Percentiles rank a stretch among this genome's conserved stretches.
Evolutionary conservation across 1,284 basidiomycete genomes (phyloP).

Genomic region (Tylopilus sp.): DNA sequence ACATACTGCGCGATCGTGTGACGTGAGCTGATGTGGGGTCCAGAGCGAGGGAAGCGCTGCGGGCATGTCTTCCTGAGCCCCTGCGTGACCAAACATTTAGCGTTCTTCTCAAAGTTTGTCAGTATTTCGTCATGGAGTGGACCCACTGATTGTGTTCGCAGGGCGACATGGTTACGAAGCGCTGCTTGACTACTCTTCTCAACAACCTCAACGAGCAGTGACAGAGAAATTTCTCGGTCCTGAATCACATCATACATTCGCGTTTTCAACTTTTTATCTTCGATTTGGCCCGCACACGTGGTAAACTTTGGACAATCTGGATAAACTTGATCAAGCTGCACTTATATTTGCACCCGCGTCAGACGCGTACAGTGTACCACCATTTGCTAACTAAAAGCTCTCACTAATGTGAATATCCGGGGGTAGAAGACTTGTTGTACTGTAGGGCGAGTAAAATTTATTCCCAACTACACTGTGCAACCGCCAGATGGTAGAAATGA

Average conservation of each 20-base stretch:
- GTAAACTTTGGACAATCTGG: constrained; percentile 33
- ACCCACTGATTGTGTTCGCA: constrained; percentile 30
- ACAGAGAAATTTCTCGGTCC: constrained; percentile 2
- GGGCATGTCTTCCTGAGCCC: constrained; percentile 96
- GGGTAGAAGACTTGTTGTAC: constrained; percentile 36
- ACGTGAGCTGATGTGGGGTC: constrained; percentile 10
- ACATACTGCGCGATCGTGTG: constrained; percentile 8
- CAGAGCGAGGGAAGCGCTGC: constrained; percentile 91
- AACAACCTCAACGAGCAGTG: constrained; percentile 79
- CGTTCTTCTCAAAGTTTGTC: constrained; percentile 73
- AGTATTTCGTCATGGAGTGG: not conserved
- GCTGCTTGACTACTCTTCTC: constrained; percentile 91
- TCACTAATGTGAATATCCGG: constrained; percentile 33
- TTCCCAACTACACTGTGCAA: constrained; percentile 4
- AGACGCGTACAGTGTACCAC: constrained; percentile 30
- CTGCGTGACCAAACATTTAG: constrained; percentile 93
- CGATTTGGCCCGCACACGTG: constrained; percentile 18
- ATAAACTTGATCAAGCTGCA: constrained; percentile 28
- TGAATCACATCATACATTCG: constrained; percentile 1
- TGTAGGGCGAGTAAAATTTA: constrained; percentile 24
- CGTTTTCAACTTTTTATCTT: constrained; percentile 10
- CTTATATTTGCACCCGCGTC: constrained; percentile 31
- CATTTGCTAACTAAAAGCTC: constrained; percentile 31
- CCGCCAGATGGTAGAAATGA: too few relatives aligned
- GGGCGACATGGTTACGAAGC: constrained; percentile 95